Base-by-base conservation (phyloP, 176 grass and related monocot genomes). In the Cenchrus americanus region DNA sequence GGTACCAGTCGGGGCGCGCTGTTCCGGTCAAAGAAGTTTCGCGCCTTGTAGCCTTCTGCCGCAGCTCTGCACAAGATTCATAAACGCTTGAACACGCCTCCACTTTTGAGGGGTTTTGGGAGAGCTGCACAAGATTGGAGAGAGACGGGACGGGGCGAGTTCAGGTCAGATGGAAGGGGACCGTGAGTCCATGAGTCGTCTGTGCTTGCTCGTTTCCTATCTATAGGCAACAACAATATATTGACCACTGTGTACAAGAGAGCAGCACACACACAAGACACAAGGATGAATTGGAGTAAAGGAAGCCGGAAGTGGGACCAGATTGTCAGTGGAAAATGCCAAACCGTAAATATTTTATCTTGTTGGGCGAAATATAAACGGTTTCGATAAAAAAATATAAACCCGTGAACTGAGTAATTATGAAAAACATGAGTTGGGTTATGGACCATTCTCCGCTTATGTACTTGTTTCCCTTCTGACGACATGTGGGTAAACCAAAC, bases 21-120 rank as follows among this genome's bases (percentile, higher is more conserved):
- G 57, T 61, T 87, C 62, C 49, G 83, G 88, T 86, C 88, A 83
- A 83, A 86, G 79, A 68, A 73, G 21, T 78, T 83, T 83, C 84
- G 78, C 88, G 57, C 79, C 73, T 70, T 71, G 53, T 46, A 11
- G 83, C 77, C 80, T 19, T 76, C 66, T 77, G 62, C 76, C 1
- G 22, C 50, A 14, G 77, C 57, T 54, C 55, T 81, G 42, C 60
- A 61, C 79, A 76, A n/a, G 85, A 87, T 80, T 42, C 14, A 76
- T 62, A 69, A 30, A 43, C 47, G 8, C 69, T 76, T 76, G 52
- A 83, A 80, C 51, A 79, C 80, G 74, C 66, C 75, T 71, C 32
- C 47, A 55, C 83, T 78, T 90, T 57, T 52, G 43, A 69, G 44
- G 69, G 69, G 73, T 42, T 69, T 68, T 18, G 55, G 51, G 66